These are phyloP conservation scores for Ophiostoma australiae DNA, from an alignment of 2,329 filamentous ascomycete genomes.

Conservation along the genomic window DNA sequence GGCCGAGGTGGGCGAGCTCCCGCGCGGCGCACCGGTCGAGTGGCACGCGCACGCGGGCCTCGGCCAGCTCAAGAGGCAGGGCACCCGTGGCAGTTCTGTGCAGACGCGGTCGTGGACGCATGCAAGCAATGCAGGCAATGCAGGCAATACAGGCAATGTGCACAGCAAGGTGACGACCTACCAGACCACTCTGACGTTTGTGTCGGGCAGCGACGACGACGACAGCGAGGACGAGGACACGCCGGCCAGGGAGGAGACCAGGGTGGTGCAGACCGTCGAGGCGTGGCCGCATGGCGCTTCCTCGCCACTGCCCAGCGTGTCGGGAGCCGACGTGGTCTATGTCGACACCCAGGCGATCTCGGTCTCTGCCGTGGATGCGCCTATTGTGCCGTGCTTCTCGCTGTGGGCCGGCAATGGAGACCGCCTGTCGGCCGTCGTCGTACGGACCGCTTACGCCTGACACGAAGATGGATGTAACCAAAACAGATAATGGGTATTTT, in stretches of 20 bases:
- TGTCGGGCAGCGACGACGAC: not conserved
- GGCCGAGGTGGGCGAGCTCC: constrained; percentile 70
- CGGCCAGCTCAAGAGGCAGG: constrained; percentile 31
- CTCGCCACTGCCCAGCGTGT: not conserved
- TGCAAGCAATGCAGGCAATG: not conserved
- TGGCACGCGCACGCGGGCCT: constrained; percentile 72
- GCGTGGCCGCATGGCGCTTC: constrained; percentile 16
- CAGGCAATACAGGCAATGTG: not conserved
- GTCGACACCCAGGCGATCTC: constrained; percentile 18
- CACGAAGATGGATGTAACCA: not conserved
- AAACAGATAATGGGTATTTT: not conserved
- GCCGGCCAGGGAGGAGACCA: not conserved
- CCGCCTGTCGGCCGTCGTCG: constrained; percentile 35
- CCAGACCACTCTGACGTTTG: constrained; percentile 5
- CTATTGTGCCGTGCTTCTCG: constrained; percentile 40
- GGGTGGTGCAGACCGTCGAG: constrained; percentile 8
- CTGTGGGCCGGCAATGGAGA: constrained; percentile 40
- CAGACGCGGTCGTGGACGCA: not conserved
- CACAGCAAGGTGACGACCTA: not conserved
- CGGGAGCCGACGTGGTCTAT: constrained; percentile 24
- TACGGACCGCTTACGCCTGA: constrained; percentile 27
- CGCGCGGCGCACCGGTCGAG: constrained; percentile 69
- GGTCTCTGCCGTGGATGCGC: constrained; percentile 10
- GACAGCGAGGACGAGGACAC: constrained; percentile 14
- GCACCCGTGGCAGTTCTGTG: constrained; percentile 14